These are phyloP conservation scores for Sporisorium scitamineum DNA, from an alignment of 1,284 basidiomycete genomes.

Conservation along the genomic window DNA sequence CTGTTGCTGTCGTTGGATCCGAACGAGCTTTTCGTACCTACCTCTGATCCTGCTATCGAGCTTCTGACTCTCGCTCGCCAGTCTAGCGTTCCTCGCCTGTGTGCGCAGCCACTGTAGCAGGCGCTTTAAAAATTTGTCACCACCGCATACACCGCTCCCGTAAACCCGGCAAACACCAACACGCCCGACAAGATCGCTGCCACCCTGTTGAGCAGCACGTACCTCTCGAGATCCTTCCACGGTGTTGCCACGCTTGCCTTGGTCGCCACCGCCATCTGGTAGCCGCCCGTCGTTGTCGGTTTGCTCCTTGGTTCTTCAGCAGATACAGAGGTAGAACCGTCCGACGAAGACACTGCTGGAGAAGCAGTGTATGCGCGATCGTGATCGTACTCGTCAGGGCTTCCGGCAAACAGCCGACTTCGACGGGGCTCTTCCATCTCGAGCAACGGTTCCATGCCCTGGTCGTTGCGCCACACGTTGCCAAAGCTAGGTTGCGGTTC, in stretches of 20 bases:
- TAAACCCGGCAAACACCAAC: slow-evolving; percentile 52
- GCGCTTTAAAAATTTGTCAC: slow-evolving; percentile 61
- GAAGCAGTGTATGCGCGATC: slow-evolving; percentile 1
- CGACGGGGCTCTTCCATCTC: slow-evolving; percentile 32
- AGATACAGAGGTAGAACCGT: slow-evolving; percentile 7
- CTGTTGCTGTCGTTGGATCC: slow-evolving; percentile 27
- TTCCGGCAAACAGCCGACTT: slow-evolving; percentile 21
- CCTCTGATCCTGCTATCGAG: slow-evolving; percentile 23
- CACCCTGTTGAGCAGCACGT: slow-evolving; percentile 56
- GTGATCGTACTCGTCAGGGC: slow-evolving; percentile 6
- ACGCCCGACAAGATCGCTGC: slow-evolving; percentile 48
- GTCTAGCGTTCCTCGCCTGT: slow-evolving; percentile 7
- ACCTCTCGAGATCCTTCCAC: slow-evolving; percentile 49
- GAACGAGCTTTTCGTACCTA: slow-evolving; percentile 43
- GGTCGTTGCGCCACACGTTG: slow-evolving; percentile 4
- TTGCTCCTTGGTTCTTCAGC: background rate
- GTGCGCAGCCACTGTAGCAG: slow-evolving; percentile 49
- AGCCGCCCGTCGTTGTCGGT: slow-evolving; percentile 1
- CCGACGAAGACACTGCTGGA: background rate
- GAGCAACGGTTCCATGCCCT: slow-evolving; percentile 20
- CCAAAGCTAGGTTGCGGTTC: slow-evolving; percentile 17
- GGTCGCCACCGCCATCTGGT: slow-evolving; percentile 20
- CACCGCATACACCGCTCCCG: slow-evolving; percentile 48
- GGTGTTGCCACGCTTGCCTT: slow-evolving; percentile 2
- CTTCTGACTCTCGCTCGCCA: slow-evolving; percentile 1